Evolutionary conservation across 2,329 filamentous ascomycete species (phyloP).

Genomic region (Pestalotiopsis sp.): DNA sequence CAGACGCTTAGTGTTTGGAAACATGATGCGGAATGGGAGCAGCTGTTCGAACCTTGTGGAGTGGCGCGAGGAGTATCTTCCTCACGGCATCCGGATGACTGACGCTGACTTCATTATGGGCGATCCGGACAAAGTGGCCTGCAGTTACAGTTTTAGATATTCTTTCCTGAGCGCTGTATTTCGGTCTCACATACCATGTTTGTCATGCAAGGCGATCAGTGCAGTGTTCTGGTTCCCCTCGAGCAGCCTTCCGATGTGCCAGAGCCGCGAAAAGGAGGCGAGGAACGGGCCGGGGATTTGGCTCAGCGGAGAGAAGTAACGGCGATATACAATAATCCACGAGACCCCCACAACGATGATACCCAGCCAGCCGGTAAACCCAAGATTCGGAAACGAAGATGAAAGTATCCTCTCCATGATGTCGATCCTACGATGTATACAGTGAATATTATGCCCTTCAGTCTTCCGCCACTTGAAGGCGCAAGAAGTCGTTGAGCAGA

Average conservation of each 20-base stretch:
- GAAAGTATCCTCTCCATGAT: neutral
- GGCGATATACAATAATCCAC: neutral
- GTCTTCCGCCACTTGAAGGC: too few relatives aligned
- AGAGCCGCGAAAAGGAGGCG: conserved; percentile 7
- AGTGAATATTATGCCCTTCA: too few relatives aligned
- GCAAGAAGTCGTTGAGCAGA: too few relatives aligned
- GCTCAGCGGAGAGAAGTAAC: neutral
- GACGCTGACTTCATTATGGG: conserved; percentile 44
- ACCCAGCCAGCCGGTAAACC: neutral
- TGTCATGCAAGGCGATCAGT: conserved; percentile 1
- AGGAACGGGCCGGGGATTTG: neutral
- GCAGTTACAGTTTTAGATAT: too few relatives aligned
- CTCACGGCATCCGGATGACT: conserved; percentile 41
- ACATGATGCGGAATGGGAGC: neutral
- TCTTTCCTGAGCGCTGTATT: accelerated
- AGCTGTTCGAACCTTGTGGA: conserved; percentile 29
- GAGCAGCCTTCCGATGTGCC: conserved; percentile 5
- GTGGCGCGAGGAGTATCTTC: conserved; percentile 35
- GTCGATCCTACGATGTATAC: too few relatives aligned
- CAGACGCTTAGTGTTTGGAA: neutral
- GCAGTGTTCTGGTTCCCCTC: neutral
- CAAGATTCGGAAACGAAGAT: neutral
- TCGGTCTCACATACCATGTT: neutral
- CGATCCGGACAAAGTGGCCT: conserved; percentile 44
- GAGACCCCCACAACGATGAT: neutral